Evolutionary conservation across 208 protist species (phyloP), one percentile per base, ranked within the genome.

Genomic region (Trypanosoma cruzi): DNA sequence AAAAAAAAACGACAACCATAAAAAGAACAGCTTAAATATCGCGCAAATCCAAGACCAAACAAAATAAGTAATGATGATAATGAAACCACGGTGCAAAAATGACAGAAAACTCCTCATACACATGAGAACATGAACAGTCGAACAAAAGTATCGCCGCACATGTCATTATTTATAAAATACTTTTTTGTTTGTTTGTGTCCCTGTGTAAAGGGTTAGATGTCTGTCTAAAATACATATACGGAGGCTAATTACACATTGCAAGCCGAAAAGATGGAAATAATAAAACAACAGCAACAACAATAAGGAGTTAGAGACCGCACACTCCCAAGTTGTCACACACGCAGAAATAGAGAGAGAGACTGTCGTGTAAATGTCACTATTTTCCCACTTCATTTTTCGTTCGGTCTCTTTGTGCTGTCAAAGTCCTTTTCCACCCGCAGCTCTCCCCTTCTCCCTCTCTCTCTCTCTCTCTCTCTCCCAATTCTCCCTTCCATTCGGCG

Each of bases 221-320:
- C 37, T 22, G 34, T 8, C 16, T 32, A 66, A 16, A 50, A 60
- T 46, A 53, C 64, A 69, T 59, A 61, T 49, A 50, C 34, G 18
- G 8, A 37, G 54, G 8, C 31, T 20, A 26, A 62, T 10, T 8
- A n/a, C 42, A 2, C 20, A 6, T 48, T 11, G 20, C 14, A 62
- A 42, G 56, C 40, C 2, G 34, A 64, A 22, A 64, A 28, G 52
- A 14, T 24, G 54, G 0, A 29, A 37, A 52, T 24, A 52, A 40
- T 6, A 59, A 68, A 22, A 48, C 28, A 64, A 46, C 42, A 56
- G 44, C 63, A 42, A 65, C 48, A 44, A 13, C 40, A 44, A 46
- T n/a, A 28, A 49, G 24, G 2, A 20, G 20, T 54, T 54, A 54
- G 24, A 26, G 3, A 44, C 40, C 40, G 40, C 18, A 44, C 13